Percentiles rank a stretch among this genome's conserved stretches.
Evolutionary conservation across 2,329 filamentous ascomycete genomes (phyloP).

Genomic region (Botrytis porri): DNA sequence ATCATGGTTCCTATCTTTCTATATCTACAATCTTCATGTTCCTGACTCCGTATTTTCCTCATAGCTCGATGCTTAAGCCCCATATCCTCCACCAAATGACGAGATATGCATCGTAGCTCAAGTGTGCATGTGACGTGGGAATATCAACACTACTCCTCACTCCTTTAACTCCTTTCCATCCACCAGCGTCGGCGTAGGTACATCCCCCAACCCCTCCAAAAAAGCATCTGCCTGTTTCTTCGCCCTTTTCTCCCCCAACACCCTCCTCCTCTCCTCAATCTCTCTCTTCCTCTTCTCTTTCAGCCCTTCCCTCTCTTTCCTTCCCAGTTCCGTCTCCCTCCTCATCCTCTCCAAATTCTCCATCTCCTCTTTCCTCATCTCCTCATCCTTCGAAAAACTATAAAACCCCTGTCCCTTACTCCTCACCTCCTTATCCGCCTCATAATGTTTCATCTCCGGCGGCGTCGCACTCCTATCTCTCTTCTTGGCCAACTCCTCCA

Average conservation of each 20-base stretch:
- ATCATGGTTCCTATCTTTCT: not conserved
- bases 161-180: not conserved
- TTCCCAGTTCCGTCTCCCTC: conserved; percentile 60
- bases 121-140: not conserved
- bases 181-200: not conserved
- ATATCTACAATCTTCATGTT: not conserved
- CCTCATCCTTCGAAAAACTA: conserved; percentile 77
- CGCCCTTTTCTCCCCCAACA: conserved; percentile 49
- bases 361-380: conserved; percentile 68
- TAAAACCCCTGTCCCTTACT: conserved; percentile 91
- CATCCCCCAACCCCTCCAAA: conserved; percentile 54
- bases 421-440: conserved; percentile 77
- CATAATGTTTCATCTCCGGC: conserved; percentile 78
- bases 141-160: not conserved
- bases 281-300: conserved; percentile 57
- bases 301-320: conserved; percentile 51
- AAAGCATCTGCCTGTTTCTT: conserved; percentile 72
- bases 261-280: conserved; percentile 55
- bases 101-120: not conserved
- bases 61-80: not conserved
- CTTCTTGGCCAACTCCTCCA: conserved; percentile 75
- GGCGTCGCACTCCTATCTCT: conserved; percentile 78
- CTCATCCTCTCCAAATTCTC: conserved; percentile 60
- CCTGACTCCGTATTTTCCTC: not conserved
- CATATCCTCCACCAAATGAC: not conserved